Evolutionary conservation across 2,329 filamentous ascomycete genomes (phyloP).

Genomic region (Fusarium fracticaudum): DNA sequence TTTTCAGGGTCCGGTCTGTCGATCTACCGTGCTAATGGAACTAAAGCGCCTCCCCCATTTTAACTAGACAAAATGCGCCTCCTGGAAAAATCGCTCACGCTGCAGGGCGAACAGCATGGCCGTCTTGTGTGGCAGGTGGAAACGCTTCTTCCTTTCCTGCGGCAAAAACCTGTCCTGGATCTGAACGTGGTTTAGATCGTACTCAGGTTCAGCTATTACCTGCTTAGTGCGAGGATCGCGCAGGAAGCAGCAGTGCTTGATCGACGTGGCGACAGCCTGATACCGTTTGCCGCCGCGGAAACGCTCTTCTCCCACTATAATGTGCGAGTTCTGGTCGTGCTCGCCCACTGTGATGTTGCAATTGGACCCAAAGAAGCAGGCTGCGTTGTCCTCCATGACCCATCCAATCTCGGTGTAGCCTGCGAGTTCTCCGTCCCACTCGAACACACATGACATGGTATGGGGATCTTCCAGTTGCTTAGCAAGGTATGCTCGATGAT

Average conservation of each 20-base stretch:
- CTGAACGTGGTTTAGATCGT: conserved; percentile 34
- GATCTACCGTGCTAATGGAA: not conserved
- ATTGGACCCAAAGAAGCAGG: conserved; percentile 41
- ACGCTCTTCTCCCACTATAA: conserved; percentile 41
- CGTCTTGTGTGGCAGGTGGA: conserved; percentile 44
- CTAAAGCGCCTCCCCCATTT: not conserved
- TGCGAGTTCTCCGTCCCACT: conserved; percentile 42
- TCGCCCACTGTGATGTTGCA: conserved; percentile 43
- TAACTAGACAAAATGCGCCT: conserved; percentile 34
- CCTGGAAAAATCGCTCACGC: conserved; percentile 44
- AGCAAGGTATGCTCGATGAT: conserved; percentile 40
- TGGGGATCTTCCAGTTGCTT: conserved; percentile 39
- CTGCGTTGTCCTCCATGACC: conserved; percentile 43
- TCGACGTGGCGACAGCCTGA: conserved; percentile 41
- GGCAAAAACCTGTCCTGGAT: conserved; percentile 42
- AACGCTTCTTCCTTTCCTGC: conserved; percentile 43
- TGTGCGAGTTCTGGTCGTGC: conserved; percentile 43
- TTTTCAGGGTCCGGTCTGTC: not conserved
- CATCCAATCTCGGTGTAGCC: conserved; percentile 43
- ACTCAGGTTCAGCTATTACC: conserved; percentile 39
- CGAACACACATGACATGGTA: conserved; percentile 44
- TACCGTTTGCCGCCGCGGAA: conserved; percentile 42
- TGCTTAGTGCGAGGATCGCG: conserved; percentile 42
- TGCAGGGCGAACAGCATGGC: conserved; percentile 42
- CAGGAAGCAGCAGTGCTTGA: conserved; percentile 43